These are phyloP conservation scores for Jamesozyma jinghongensis DNA, from an alignment of 805 yeast genomes.

Conservation along the genomic window DNA sequence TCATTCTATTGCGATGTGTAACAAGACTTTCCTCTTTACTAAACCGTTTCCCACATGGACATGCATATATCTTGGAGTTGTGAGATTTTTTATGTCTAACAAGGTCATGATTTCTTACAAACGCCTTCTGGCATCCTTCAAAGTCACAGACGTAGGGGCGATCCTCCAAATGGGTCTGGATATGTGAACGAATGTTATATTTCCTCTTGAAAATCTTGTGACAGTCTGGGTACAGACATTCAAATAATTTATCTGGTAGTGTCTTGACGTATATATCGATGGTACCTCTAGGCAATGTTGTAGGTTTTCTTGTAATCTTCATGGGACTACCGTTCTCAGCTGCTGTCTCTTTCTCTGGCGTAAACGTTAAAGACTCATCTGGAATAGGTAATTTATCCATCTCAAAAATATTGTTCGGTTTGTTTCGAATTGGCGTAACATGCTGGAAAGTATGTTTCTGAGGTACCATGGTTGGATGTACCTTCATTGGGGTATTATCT, in stretches of 20 bases:
- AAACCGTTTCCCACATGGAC: slow-evolving; percentile 93
- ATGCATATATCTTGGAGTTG: slow-evolving; percentile 55
- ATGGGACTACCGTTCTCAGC: slow-evolving; percentile 12
- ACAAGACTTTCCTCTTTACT: slow-evolving; percentile 82
- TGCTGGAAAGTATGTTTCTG: slow-evolving; percentile 26
- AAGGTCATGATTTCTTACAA: slow-evolving; percentile 93
- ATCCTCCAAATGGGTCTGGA: slow-evolving; percentile 92
- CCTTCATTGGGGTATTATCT: slow-evolving; percentile 19
- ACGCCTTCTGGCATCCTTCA: slow-evolving; percentile 64
- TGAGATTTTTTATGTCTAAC: slow-evolving; percentile 86
- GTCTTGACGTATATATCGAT: slow-evolving; percentile 77
- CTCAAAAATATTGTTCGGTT: background rate
- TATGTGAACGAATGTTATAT: slow-evolving; percentile 89
- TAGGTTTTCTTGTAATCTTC: slow-evolving; percentile 25
- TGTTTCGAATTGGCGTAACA: slow-evolving; percentile 16
- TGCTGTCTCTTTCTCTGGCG: too few species aligned
- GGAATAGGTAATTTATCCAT: too few species aligned
- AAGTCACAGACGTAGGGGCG: slow-evolving; percentile 74
- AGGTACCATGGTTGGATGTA: slow-evolving; percentile 11
- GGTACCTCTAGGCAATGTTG: slow-evolving; percentile 73
- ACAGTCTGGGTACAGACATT: slow-evolving; percentile 70
- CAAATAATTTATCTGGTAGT: slow-evolving; percentile 64
- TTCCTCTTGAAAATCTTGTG: slow-evolving; percentile 78
- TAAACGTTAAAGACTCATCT: too few species aligned
- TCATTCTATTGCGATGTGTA: slow-evolving; percentile 69